Base-by-base conservation (phyloP, 129 eudicot species). In the Cynara cardunculus region DNA sequence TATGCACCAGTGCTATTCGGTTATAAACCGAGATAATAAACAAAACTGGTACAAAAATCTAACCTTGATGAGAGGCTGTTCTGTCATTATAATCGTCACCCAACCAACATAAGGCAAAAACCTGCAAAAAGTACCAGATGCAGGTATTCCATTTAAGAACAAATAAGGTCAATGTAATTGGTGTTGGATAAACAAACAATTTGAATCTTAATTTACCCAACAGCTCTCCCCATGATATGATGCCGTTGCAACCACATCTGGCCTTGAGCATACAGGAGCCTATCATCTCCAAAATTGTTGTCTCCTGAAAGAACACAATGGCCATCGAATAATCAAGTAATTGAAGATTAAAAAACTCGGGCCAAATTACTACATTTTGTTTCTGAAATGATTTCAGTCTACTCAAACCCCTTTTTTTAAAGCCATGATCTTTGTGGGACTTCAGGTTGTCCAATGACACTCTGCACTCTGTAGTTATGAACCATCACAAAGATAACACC, bases 161-260 rank as follows among this genome's bases (percentile, higher is more conserved):
- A 83, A 24, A 39, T 26, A 46, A 34, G n/a, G 18, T 53, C 59
- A n/a, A 37, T 0, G 6, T 13, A 37, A 25, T 61, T 71, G 41
- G 19, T 1, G 71, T 59, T 25, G 19, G 56, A 73, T 14, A 53
- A 67, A 68, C 62, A 62, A 12, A 49, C 22, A 73, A 16, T 37
- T 68, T 35, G 25, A 78, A 22, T 8, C 31, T 68, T 71, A 75
- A 86, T 34, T 90, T 82, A 94, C 99, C 99, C 97, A 18, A 94
- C 91, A 81, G 99, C 99, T 89, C 99, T 90, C 72, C 99, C 99
- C 99, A 94, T 94, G 9, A 94, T 92, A 86, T 94, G 99, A 79
- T 90, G 97, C 24, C 97, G 83, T 14, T 94, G 92, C 88, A 94
- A 84, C 99, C 99, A 94, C 75, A 87, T 91, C 82, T 94, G 97